Base-by-base conservation (phyloP, 2,329 filamentous ascomycete genomes). In the Fusarium sp. region DNA sequence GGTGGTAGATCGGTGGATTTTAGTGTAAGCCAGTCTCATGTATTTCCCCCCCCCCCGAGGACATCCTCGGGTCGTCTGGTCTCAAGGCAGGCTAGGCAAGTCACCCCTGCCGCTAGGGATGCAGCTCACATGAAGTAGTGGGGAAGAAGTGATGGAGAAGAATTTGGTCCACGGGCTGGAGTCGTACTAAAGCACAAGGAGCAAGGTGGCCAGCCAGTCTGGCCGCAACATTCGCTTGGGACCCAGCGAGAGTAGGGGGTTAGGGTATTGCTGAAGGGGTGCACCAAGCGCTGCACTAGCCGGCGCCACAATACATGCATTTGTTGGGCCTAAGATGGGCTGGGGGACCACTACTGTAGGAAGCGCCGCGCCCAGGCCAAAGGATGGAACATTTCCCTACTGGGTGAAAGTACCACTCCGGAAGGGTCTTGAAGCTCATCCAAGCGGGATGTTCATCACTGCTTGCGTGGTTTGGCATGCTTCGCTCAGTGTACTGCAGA, bases 71-170 rank as follows among this genome's bases (percentile, higher is more conserved):
- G 74, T 73, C 71, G 73, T 75, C 74, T 73, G 54, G 73, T 69
- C 71, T 76, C 48, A n/a, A 65, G 31, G 62, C 31, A 57, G 16
- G 41, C 65, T 27, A 44, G 55, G 59, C 45, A 54, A 64, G 41
- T 70, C 69, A 70, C 69, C 74, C 75, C 72, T 79, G 75, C 71
- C 69, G 65, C 72, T 77, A 72, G 58, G 70, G 70, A 77, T 74
- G 74, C 71, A 60, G 67, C 63, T 73, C 66, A 68, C 67, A 69
- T 71, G 61, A 60, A 71, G 70, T 68, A 63, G 59, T 68, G 55
- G 52, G 52, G 37, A 39, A 74, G 78, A 79, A 78, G 76, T 72
- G 79, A 78, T 76, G 74, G 73, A 77, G 77, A 78, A 80, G 70
- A 63, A 67, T 75, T 75, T 44, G 52, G 60, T 39, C 41, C 68